These are phyloP conservation scores for Pittosporum tobira DNA, from an alignment of 129 eudicot species.

Conservation along the genomic window DNA sequence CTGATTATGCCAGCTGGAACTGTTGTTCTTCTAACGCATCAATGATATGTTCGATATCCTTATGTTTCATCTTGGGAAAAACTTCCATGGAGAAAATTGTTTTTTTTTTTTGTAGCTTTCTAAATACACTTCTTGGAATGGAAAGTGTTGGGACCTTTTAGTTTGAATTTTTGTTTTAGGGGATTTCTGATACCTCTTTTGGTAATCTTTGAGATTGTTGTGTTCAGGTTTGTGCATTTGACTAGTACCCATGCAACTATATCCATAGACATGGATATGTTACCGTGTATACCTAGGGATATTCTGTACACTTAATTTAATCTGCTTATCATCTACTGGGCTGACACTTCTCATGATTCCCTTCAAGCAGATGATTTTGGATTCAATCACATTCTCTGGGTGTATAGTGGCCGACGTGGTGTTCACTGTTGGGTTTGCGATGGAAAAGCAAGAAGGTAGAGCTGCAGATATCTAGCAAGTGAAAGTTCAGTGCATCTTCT, in stretches of 20 bases:
- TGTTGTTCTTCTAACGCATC: neutral
- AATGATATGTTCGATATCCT: neutral
- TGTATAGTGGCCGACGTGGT: constrained; percentile 97
- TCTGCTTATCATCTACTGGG: neutral
- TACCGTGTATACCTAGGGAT: neutral
- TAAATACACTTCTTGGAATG: no score
- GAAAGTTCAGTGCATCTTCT: constrained; percentile 1
- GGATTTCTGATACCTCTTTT: neutral
- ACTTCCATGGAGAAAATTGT: neutral
- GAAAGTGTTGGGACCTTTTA: neutral
- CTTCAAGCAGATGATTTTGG: constrained; percentile 77
- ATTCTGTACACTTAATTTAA: neutral
- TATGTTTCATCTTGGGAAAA: neutral
- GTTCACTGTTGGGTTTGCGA: constrained; percentile 99
- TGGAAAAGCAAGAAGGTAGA: constrained; percentile 88
- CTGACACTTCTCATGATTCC: neutral
- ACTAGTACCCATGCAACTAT: neutral
- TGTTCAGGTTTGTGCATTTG: constrained; percentile 1
- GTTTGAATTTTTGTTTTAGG: neutral
- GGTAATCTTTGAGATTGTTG: neutral
- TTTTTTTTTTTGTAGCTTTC: neutral
- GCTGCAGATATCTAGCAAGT: constrained; percentile 11
- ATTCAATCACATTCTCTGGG: constrained; percentile 86
- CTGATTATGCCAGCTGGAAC: no score
- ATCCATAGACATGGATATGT: no score